A percentile compares a stretch with the other conserved stretches of the same genome.
phyloP scores from a whole-genome alignment of 169 alveolate species.

The Plasmodium fragile region DNA sequence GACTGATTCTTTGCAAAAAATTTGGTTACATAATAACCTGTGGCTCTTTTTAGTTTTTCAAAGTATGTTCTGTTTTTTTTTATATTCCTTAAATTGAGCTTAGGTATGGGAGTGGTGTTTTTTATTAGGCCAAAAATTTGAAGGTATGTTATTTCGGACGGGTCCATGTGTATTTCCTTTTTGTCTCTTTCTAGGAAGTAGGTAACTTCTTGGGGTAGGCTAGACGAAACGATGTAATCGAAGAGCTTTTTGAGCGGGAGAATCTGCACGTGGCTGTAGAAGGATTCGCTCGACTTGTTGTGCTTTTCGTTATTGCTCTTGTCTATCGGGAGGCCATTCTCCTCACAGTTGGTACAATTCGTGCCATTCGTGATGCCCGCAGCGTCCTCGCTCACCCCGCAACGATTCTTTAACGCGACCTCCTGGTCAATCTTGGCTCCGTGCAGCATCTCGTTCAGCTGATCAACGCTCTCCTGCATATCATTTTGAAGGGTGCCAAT shows the following conservation, averaged over 20 bases:
- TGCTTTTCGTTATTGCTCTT: not conserved
- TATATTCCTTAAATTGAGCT: slow-evolving; percentile 32
- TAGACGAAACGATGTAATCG: slow-evolving; percentile 56
- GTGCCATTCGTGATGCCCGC: not conserved
- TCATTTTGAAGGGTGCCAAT: slow-evolving; percentile 33
- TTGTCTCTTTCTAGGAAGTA: slow-evolving; percentile 61
- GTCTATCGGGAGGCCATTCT: not conserved
- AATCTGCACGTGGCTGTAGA: slow-evolving; percentile 8
- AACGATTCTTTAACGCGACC: not conserved
- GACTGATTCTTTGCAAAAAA: not conserved
- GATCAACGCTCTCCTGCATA: not conserved
- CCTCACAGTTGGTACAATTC: not conserved
- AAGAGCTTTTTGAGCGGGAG: slow-evolving; percentile 50
- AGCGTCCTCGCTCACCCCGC: not conserved
- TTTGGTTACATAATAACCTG: slow-evolving; percentile 57
- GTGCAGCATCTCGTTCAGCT: not conserved
- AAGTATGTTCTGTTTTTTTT: slow-evolving; percentile 39
- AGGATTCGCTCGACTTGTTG: not conserved
- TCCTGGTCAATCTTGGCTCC: not conserved
- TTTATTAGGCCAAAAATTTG: slow-evolving; percentile 40
- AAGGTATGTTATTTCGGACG: slow-evolving; percentile 23
- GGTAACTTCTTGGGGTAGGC: slow-evolving; percentile 25
- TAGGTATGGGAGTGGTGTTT: slow-evolving; percentile 49
- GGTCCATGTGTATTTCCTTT: slow-evolving; percentile 30
- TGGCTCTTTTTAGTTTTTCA: slow-evolving; percentile 65